A percentile compares a stretch with the other conserved stretches of the same genome.
Evolutionary conservation across 768 basidiomycete species (phyloP).

Genomic region (Nidularia sp.): DNA sequence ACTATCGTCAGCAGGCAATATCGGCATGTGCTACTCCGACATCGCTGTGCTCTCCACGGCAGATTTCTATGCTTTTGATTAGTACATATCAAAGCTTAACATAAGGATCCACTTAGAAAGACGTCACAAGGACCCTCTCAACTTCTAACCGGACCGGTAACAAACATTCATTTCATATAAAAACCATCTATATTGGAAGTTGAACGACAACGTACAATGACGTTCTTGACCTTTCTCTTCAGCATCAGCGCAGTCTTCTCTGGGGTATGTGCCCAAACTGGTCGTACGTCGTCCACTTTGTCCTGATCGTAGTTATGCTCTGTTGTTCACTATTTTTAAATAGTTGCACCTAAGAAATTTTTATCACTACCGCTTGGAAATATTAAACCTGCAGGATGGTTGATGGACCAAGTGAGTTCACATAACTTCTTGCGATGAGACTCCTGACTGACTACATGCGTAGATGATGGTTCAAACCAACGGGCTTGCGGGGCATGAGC

Average conservation of each 20-base stretch:
- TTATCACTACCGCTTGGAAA: slow-evolving; percentile 33
- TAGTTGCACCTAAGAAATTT: slow-evolving; percentile 40
- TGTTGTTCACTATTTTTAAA: not conserved
- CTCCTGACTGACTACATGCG: not conserved
- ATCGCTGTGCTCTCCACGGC: too few relatives aligned
- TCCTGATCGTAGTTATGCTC: not conserved
- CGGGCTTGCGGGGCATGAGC: slow-evolving; percentile 38
- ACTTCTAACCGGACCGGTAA: not conserved
- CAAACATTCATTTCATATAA: not conserved
- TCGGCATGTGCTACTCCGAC: too few relatives aligned
- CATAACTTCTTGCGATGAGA: not conserved
- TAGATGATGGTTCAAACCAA: slow-evolving; percentile 39
- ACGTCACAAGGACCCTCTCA: too few relatives aligned
- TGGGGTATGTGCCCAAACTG: slow-evolving; percentile 12
- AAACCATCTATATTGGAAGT: too few relatives aligned
- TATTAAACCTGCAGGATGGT: slow-evolving; percentile 36
- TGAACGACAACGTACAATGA: not conserved
- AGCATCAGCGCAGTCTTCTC: not conserved
- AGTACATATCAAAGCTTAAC: too few relatives aligned
- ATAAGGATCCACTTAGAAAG: too few relatives aligned
- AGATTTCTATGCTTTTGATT: too few relatives aligned
- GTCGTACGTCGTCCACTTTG: slow-evolving; percentile 15
- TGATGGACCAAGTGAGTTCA: slow-evolving; percentile 31
- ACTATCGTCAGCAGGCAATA: too few relatives aligned
- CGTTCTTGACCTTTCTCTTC: not conserved